Evolutionary conservation across 345 rosid genomes (phyloP), one percentile per base, ranked within the genome.

Genomic region (Arabidopsis suecica): DNA sequence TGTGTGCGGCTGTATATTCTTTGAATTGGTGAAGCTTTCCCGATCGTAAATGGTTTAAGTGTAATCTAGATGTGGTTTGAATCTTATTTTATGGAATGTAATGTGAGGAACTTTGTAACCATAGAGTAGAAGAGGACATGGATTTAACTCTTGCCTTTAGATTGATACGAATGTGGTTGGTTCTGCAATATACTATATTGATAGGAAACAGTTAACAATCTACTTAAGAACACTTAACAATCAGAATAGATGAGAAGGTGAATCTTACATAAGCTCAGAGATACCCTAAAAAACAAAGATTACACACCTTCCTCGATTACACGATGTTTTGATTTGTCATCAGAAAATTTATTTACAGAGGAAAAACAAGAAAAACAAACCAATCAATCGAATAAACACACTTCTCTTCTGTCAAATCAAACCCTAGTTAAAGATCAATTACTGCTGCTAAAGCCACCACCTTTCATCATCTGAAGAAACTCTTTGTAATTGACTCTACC

Each of bases 391-490:
- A 71, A 77, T 71, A 56, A 63, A 71, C 49, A 70, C 60, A 22
- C 69, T 44, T 6, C 38, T 45, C 65, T 14, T 73, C 8, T 6
- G 60, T 18, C 41, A 53, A 72, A 67, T 5, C 9, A 33, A 69
- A 69, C n/a, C 67, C 74, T 53, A 69, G 3, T 38, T 23, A 70
- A 56, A 70, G 25, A 49, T 79, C 37, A 84, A 54, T 57, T 37
- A 53, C 76, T 60, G 18, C 75, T 68, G 12, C 76, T 79, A 18
- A 72, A 41, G 6, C 76, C 76, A 63, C 73, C 64, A 33, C 80
- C 77, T 71, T 65, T 80, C 82, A 80, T 80, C 82, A 80, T 80
- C 38, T 80, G 82, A 50, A 70, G 56, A 60, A 80, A 80, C 77
- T 80, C 82, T 20, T 57, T 74, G 54, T 74, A 80, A 53, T 71